Evolutionary conservation across 768 basidiomycete genomes (phyloP), one percentile per base, ranked within the genome.

Genomic region (Hypsizygus marmoreus): DNA sequence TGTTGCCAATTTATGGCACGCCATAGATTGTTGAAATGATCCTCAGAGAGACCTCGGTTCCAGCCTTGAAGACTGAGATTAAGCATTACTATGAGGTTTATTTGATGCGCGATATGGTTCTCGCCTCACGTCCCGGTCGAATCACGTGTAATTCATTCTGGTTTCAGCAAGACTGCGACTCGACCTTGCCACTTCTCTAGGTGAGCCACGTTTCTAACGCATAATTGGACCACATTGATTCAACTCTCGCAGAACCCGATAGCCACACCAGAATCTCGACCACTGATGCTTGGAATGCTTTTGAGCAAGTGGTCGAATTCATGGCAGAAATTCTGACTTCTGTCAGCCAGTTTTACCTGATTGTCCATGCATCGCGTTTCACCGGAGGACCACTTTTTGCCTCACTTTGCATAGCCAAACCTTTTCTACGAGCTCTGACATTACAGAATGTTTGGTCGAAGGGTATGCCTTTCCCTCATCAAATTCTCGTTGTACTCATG

Each of bases 311-410:
- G 14, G 39, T 67, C 3, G 32, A 46, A 1, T 61, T 66, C 17
- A 26, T 54, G 10, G 54, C 50, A 1, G 49, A 51, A 22, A 33
- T 58, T 4, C 33, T 69, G 6, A 49, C 56, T 9, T 51, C 47
- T 4, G 29, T 49, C 6, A 66, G 62, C 24, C 67, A 73, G 30
- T 43, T 71, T 12, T 28, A 56, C 1, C 56, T 71, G 14, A 68
- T 72, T 12, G 39, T 60, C 13, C 56, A 67, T 19, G 39, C 61
- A 2, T 64, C 70, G 0, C 49, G 61, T 1, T 56, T 62, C 4
- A 58, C 53, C n/a, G 70, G 67, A 1, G 70, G 69, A 6, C 63
- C 61, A 0, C 20, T 66, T 3, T 73, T 71, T 25, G 65, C 67
- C 0, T 24, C 70, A 4, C 43, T 71, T n/a, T 74, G 70, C 44